Base-by-base conservation (phyloP, 2,329 filamentous ascomycete species). In the Fusarium chaquense region DNA sequence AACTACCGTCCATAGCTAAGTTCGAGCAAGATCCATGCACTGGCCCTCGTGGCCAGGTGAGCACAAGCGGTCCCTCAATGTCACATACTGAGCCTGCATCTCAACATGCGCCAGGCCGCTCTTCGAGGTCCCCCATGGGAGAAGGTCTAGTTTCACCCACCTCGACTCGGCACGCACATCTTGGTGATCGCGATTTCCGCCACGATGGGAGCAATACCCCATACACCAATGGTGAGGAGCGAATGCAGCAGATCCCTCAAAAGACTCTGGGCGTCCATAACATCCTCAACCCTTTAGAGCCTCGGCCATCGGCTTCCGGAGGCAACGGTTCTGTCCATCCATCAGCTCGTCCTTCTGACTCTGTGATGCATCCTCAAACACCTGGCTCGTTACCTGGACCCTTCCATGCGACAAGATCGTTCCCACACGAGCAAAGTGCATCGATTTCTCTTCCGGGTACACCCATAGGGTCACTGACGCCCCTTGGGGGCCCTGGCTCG, bases 21-120 rank as follows among this genome's bases (percentile, higher is more conserved):
- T 60, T 64, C 47, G 70, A 55, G 45, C 72, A 71, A 73, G 78
- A 83, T 88, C 87, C 84, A 90, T 90, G 87, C 86, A 80, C 83
- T 79, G 83, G 82, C 82, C 81, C 80, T 81, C 80, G 79, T 79
- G 83, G 81, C 81, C 80, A 81, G 77, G 81, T 80, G 80, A 79
- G 81, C 79, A 81, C 80, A 84, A 85, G 86, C 83, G 86, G 87
- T 81, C 83, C 81, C 83, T 85, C 86, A 83, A 90, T 90, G 88
- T 89, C 87, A 82, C 86, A 88, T 83, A 85, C 83, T 82, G 84
- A 83, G 76, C 79, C 84, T 84, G 83, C 82, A 80, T 81, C 85
- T 85, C 83, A 81, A 78, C 83, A 86, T 83, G 80, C 82, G 78
- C 85, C 86, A 80, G 84, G 81, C 76, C 82, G 79, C 73, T 79